A percentile compares a stretch with the other conserved stretches of the same genome.
phyloP scores from a whole-genome alignment of 192 early-diverging fungal species.

The Lunasporangiospora selenospora region DNA sequence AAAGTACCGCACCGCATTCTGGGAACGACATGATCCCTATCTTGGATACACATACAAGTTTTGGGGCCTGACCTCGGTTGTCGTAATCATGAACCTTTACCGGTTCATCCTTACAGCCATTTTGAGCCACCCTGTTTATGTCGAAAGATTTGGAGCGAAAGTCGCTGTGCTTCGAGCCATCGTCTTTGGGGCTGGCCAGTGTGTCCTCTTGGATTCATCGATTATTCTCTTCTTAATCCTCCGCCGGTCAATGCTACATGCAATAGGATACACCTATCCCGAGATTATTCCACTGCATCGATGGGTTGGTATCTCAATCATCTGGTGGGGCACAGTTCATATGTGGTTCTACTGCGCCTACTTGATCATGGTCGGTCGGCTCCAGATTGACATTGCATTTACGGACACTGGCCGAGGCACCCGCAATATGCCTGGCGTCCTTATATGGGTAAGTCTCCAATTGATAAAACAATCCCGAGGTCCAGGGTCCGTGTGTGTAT shows the following conservation, averaged over 20 bases:
- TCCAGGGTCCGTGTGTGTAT: too few relatives aligned
- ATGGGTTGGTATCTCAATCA: conserved; percentile 36
- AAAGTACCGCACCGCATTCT: conserved; percentile 23
- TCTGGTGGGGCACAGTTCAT: conserved; percentile 29
- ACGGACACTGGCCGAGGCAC: conserved; percentile 34
- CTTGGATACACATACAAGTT: conserved; percentile 24
- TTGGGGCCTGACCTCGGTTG: conserved; percentile 8
- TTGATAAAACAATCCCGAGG: too few relatives aligned
- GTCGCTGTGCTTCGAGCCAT: conserved; percentile 10
- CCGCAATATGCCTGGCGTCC: conserved; percentile 43
- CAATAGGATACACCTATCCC: conserved; percentile 29
- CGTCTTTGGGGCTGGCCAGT: conserved; percentile 29
- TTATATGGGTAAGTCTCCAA: conserved; percentile 36
- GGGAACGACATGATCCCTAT: conserved; percentile 40
- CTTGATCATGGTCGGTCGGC: conserved; percentile 9
- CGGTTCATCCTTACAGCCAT: conserved; percentile 29
- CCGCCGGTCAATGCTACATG: conserved; percentile 38
- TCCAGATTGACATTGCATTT: conserved; percentile 25
- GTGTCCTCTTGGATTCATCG: conserved; percentile 34
- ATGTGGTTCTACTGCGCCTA: conserved; percentile 14
- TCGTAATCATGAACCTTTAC: conserved; percentile 28
- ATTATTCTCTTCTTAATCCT: conserved; percentile 44
- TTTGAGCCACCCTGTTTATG: not conserved
- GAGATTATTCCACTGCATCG: conserved; percentile 41
- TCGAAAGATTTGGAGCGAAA: not conserved